Conservation (phyloP, 176 grass and related monocot species). For the Eragrostis nindensis region DNA sequence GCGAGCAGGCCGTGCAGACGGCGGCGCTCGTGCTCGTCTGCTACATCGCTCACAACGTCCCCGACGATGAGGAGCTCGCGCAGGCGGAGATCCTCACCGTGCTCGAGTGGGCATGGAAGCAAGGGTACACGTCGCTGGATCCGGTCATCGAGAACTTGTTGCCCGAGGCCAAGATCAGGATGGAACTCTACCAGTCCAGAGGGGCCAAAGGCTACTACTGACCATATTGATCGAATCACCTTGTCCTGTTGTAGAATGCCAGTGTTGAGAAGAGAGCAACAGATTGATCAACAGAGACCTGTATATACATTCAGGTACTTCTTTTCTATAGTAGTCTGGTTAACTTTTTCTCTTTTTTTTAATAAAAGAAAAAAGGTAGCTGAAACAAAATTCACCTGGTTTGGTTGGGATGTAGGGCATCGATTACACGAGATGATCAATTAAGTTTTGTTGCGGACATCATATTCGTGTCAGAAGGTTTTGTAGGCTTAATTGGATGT, state of each 20-base stretch:
- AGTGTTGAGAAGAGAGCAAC: constrained; percentile 22
- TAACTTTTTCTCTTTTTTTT: not conserved
- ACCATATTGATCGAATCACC: not conserved
- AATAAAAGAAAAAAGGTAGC: not conserved
- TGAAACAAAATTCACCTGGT: not conserved
- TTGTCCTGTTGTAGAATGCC: constrained; percentile 25
- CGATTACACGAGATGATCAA: not conserved
- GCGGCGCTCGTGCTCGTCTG: constrained; percentile 65
- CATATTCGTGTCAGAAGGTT: constrained; percentile 16
- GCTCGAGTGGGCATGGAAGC: constrained; percentile 90
- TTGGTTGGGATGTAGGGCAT: constrained; percentile 17
- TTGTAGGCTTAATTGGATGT: constrained; percentile 13
- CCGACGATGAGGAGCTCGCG: constrained; percentile 79
- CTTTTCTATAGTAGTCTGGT: not conserved
- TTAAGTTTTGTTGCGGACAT: not conserved
- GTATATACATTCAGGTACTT: constrained; percentile 45
- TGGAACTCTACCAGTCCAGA: constrained; percentile 96
- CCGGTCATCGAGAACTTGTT: constrained; percentile 61
- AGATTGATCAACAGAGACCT: not conserved
- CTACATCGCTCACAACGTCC: constrained; percentile 80
- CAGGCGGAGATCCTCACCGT: constrained; percentile 76
- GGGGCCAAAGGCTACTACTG: constrained; percentile 62
- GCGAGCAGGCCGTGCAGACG: constrained; percentile 68
- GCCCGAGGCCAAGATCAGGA: constrained; percentile 81
- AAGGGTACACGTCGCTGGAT: constrained; percentile 63